A percentile compares a stretch with the other conserved stretches of the same genome.
These are phyloP conservation scores for Lactuca sativa DNA, from an alignment of 129 eudicot genomes.

Conservation along the genomic window DNA sequence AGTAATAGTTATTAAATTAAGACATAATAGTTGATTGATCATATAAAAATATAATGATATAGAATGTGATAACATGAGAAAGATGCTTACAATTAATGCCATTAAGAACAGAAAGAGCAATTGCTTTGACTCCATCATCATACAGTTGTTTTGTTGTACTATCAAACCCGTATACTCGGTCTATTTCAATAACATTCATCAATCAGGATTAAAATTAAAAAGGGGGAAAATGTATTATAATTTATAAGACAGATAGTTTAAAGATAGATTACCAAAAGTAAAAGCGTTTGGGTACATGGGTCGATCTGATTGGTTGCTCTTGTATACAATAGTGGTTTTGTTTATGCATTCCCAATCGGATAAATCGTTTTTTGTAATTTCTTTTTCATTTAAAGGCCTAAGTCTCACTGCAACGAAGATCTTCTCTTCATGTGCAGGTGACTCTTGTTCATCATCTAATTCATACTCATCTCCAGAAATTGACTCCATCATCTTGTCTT, in stretches of 20 bases:
- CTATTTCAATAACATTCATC: constrained; percentile 34
- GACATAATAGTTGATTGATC: not conserved
- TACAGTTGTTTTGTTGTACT: constrained; percentile 66
- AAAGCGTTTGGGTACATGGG: constrained; percentile 58
- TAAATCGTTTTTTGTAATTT: constrained; percentile 51
- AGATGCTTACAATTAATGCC: constrained; percentile 64
- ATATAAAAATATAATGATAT: not conserved
- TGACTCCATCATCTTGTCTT: constrained; percentile 51
- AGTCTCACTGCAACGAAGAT: constrained; percentile 79
- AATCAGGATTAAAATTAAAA: constrained; percentile 15
- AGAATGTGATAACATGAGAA: constrained; percentile 10
- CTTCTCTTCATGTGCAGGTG: constrained; percentile 67
- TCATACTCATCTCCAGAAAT: constrained; percentile 47
- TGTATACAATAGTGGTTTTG: constrained; percentile 56
- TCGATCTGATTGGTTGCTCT: constrained; percentile 57
- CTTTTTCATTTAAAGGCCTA: constrained; percentile 83
- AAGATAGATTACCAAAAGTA: constrained; percentile 54
- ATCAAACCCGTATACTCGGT: constrained; percentile 63
- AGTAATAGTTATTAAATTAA: constrained; percentile 22
- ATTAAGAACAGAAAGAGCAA: constrained; percentile 73
- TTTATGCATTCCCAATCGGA: constrained; percentile 84
- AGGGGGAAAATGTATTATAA: not conserved
- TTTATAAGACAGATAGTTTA: not conserved
- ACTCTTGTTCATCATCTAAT: constrained; percentile 38
- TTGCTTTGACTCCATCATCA: constrained; percentile 71